These are phyloP conservation scores for Debaryomycetaceae sp. DNA, from an alignment of 1,139 yeast genomes.

Conservation along the genomic window DNA sequence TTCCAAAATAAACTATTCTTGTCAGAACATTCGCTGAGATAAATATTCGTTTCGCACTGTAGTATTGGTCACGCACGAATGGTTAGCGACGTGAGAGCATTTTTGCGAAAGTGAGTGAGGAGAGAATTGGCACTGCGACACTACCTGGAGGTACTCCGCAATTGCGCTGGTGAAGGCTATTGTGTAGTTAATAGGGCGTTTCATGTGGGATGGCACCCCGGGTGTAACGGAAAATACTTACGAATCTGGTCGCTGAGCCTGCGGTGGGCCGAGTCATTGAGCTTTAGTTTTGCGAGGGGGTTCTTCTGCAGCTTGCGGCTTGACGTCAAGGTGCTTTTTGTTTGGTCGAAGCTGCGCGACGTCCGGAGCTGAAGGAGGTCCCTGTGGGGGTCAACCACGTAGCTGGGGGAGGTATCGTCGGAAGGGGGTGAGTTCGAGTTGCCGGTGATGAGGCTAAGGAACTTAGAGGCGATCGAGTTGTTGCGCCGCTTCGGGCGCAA, in stretches of 20 bases:
- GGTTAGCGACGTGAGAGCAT: conserved; percentile 1
- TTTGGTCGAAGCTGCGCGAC: conserved; percentile 26
- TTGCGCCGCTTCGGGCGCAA: conserved; percentile 7
- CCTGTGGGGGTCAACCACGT: not conserved
- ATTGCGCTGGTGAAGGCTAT: not conserved
- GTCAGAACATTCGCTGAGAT: not conserved
- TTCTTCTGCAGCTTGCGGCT: conserved; percentile 18
- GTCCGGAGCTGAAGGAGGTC: not conserved
- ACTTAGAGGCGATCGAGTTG: conserved; percentile 13
- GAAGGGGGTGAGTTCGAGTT: conserved; percentile 6
- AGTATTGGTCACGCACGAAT: conserved; percentile 3
- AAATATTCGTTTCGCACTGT: not conserved
- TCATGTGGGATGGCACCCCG: not conserved
- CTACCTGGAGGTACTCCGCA: conserved; percentile 3
- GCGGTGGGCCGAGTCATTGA: conserved; percentile 12
- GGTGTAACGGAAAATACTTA: conserved; percentile 26
- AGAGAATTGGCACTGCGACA: conserved; percentile 1
- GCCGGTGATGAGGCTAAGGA: conserved; percentile 11
- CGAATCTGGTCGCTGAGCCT: conserved; percentile 33
- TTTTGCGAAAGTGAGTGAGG: conserved; percentile 1
- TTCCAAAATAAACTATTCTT: not conserved
- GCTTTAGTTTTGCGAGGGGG: conserved; percentile 9
- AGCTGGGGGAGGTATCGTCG: not conserved
- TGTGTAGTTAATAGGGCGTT: not conserved
- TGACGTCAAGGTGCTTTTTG: conserved; percentile 32